Evolutionary conservation across 179 eudicot genomes (phyloP).

Genomic region (Heliamphora pulchella): DNA sequence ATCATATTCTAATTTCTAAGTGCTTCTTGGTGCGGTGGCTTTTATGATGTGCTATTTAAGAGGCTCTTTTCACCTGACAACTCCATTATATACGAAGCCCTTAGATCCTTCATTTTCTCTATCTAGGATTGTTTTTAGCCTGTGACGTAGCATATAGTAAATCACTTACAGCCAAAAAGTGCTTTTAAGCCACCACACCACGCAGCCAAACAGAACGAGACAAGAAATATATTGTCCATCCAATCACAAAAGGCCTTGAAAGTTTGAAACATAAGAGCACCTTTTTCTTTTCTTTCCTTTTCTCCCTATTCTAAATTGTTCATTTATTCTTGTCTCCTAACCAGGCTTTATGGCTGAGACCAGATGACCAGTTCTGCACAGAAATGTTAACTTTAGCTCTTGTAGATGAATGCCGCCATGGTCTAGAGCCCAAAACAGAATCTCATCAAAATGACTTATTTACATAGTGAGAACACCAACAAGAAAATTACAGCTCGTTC

Average conservation of each 20-base stretch:
- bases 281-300: no score
- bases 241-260: not conserved
- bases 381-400: slow-evolving; percentile 82
- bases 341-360: slow-evolving; percentile 85
- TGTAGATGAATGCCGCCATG: slow-evolving; percentile 49
- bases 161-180: no score
- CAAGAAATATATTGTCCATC: not conserved
- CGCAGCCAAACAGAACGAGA: no score
- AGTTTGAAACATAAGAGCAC: not conserved
- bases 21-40: no score
- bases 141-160: no score
- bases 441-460: not conserved
- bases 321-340: not conserved
- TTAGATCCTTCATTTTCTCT: no score
- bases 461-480: not conserved
- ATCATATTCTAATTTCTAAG: no score
- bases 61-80: no score
- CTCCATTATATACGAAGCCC: no score
- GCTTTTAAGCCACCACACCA: not conserved
- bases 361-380: slow-evolving; percentile 85
- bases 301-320: not conserved
- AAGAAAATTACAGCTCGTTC: not conserved
- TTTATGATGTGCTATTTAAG: no score
- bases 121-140: no score
- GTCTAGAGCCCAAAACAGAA: slow-evolving; percentile 30